Base-by-base conservation (phyloP, 805 yeast species). In the Nakazawaea populi region DNA sequence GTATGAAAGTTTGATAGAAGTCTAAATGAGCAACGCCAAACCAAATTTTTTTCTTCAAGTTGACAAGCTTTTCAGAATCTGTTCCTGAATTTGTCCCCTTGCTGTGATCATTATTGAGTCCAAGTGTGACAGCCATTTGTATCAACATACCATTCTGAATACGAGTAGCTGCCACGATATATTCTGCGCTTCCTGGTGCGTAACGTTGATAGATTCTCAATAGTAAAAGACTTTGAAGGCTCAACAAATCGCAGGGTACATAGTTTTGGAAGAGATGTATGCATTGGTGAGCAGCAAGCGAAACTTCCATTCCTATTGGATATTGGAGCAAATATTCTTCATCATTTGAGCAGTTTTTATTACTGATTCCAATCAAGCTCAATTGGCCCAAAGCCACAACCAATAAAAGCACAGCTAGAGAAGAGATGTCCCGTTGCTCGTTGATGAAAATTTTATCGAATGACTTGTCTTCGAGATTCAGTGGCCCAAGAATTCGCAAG, bases 101-200 rank as follows among this genome's bases (percentile, higher is more conserved):
- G 43, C 72, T 75, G 0, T 89, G 89, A 55, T 84, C 89, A 56
- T 89, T 71, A 60, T 85, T 83, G 28, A 85, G 60, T 0, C 89
- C 90, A 54, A 83, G 73, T 38, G 83, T 74, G 49, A 79, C 72
- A 0, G 85, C 87, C 85, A 84, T 80, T 59, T 83, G 88, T n/a
- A 82, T 66, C 32, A 82, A 68, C 64, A 80, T 73, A 1, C 83
- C 80, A 18, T 76, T 62, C 48, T 78, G 73, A 6, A 80, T 75
- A 57, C 76, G 83, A 3, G 81, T 72, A 46, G 82, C 83, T 51
- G 79, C 83, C 57, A 79, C 85, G 4, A 70, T 67, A 2, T 76
- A 74, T 57, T 79, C 83, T 37, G 83, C 83, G 59, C 77, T 80
- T 56, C 78, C 83, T 0, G 81, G 82, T 0, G 81, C 75, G 48